Conservation (phyloP, 2,329 filamentous ascomycete species). For the Hypoxylon sp. region DNA sequence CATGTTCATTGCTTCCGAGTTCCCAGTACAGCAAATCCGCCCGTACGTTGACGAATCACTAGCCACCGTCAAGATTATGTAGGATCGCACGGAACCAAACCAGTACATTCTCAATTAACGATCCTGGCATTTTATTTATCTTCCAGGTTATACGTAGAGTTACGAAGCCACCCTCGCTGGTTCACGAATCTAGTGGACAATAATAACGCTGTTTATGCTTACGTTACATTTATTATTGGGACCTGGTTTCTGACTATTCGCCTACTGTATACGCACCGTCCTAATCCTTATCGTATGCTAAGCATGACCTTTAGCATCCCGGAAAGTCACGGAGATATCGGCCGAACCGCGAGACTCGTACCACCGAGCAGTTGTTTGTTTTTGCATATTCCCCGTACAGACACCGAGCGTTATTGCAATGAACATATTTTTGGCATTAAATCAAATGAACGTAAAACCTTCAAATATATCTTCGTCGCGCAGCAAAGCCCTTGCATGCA, state of each 20-base stretch:
- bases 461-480: neutral
- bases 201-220: conserved; percentile 1
- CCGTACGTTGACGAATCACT: conserved; percentile 34
- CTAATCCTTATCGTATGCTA: neutral
- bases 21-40: conserved; percentile 18
- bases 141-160: neutral
- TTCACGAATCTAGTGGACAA: neutral
- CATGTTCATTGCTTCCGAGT: neutral
- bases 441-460: neutral
- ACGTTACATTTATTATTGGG: neutral
- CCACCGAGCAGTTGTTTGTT: neutral
- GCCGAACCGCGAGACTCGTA: neutral
- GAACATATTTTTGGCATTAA: neutral
- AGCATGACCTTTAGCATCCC: neutral
- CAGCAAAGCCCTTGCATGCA: neutral
- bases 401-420: neutral
- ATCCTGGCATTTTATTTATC: neutral
- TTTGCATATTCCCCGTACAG: neutral
- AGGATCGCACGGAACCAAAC: conserved; percentile 16
- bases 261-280: no score
- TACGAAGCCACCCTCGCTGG: neutral
- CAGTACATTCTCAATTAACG: neutral
- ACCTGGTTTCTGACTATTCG: neutral
- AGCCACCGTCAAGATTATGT: neutral
- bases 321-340: neutral